phyloP scores from a whole-genome alignment of 2,329 filamentous ascomycete species.

The Aquanectria penicillioides region DNA sequence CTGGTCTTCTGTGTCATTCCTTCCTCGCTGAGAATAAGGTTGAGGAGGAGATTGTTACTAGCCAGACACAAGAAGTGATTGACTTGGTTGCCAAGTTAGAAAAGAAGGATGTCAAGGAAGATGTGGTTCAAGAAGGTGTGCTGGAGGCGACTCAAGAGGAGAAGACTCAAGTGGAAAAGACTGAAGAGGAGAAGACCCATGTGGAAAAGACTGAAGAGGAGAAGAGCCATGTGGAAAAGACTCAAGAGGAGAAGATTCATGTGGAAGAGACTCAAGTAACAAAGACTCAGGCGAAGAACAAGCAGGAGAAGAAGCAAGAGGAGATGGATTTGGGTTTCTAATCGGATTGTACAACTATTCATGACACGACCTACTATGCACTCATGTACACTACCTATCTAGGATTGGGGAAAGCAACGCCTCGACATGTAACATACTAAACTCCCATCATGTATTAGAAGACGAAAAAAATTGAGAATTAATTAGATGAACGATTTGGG shows the following conservation, averaged over 20 bases:
- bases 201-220: background rate
- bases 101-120: background rate
- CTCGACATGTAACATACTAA: constrained; percentile 17
- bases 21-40: constrained; percentile 68
- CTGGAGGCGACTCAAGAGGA: background rate
- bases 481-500: background rate
- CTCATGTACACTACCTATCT: constrained; percentile 33
- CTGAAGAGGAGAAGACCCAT: background rate
- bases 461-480: background rate
- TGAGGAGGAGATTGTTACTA: background rate
- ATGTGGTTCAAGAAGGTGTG: background rate
- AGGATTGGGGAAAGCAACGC: constrained; percentile 21
- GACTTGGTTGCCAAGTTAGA: constrained; percentile 6
- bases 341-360: constrained; percentile 1
- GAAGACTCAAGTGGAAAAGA: background rate
- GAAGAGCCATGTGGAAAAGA: constrained; percentile 1
- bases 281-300: constrained; percentile 2
- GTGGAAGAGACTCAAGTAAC: background rate
- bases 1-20: constrained; percentile 77
- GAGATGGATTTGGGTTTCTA: constrained; percentile 24
- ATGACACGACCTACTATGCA: constrained; percentile 26
- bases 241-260: background rate
- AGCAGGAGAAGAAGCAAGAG: background rate
- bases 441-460: constrained; percentile 29
- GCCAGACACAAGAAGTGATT: background rate